These are phyloP conservation scores for Paramecium caudatum DNA, from an alignment of 73 alveolate species.

Conservation along the genomic window DNA sequence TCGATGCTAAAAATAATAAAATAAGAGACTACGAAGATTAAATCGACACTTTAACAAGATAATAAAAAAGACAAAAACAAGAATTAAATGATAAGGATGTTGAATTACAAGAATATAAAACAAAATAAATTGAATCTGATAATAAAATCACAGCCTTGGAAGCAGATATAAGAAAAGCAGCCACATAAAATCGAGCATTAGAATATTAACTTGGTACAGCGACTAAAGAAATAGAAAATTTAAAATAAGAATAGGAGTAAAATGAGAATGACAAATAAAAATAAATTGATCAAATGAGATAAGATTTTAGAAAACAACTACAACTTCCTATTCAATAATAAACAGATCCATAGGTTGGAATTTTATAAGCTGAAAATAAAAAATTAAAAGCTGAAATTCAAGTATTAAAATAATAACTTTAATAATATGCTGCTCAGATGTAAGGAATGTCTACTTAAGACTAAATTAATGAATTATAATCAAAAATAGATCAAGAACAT, in stretches of 20 bases:
- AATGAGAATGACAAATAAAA: background rate
- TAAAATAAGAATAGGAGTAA: background rate
- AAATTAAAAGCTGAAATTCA: background rate
- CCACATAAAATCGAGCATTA: too few species aligned
- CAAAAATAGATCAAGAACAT: background rate
- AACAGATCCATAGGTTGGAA: background rate
- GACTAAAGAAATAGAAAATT: background rate
- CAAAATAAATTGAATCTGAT: background rate
- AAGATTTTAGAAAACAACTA: too few species aligned
- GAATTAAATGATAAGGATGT: background rate
- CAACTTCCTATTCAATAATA: background rate
- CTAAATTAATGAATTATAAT: background rate
- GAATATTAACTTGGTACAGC: too few species aligned
- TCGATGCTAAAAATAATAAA: too few species aligned
- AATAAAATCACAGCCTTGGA: background rate
- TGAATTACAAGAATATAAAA: background rate
- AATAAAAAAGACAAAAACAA: background rate
- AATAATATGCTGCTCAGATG: too few species aligned
- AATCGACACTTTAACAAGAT: background rate
- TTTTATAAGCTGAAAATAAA: background rate
- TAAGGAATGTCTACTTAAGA: too few species aligned
- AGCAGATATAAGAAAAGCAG: background rate
- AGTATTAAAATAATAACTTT: background rate
- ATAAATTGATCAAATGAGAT: background rate
- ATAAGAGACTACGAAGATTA: background rate